phyloP scores from a whole-genome alignment of 768 basidiomycete species.

The Russula brevipes region DNA sequence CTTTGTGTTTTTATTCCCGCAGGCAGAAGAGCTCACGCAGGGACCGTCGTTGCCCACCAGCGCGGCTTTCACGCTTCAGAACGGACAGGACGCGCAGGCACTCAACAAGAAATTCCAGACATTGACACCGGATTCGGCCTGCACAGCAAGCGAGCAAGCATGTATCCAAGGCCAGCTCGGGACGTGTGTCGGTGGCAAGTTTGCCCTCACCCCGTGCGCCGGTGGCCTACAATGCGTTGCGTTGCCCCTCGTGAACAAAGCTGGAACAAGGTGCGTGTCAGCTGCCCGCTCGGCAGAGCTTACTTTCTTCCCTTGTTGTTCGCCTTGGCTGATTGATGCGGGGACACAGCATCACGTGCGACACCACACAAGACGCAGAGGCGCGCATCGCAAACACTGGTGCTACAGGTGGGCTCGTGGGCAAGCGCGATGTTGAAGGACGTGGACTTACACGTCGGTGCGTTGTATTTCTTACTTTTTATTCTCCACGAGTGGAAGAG shows the following conservation, averaged over 20 bases:
- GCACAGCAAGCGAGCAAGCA: constrained; percentile 32
- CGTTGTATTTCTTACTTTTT: too few species aligned
- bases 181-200: constrained; percentile 27
- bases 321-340: too few species aligned
- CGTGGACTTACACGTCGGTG: too few species aligned
- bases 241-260: constrained; percentile 31
- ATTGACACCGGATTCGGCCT: constrained; percentile 30
- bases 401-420: constrained; percentile 28
- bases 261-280: constrained; percentile 30
- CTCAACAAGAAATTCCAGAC: constrained; percentile 26
- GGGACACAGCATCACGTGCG: constrained; percentile 28
- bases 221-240: constrained; percentile 25
- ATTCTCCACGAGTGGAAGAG: too few species aligned
- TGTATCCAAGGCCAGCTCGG: constrained; percentile 23
- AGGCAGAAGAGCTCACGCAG: too few species aligned
- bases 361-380: constrained; percentile 27
- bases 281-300: too few species aligned
- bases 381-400: constrained; percentile 28
- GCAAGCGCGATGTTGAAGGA: background rate
- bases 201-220: constrained; percentile 22
- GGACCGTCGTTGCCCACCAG: too few species aligned
- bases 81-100: constrained; percentile 28
- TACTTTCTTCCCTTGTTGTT: too few species aligned
- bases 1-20: too few species aligned
- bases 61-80: constrained; percentile 17